Base-by-base conservation (phyloP, 805 yeast species). In the Diddensiella caesifluorescens region DNA sequence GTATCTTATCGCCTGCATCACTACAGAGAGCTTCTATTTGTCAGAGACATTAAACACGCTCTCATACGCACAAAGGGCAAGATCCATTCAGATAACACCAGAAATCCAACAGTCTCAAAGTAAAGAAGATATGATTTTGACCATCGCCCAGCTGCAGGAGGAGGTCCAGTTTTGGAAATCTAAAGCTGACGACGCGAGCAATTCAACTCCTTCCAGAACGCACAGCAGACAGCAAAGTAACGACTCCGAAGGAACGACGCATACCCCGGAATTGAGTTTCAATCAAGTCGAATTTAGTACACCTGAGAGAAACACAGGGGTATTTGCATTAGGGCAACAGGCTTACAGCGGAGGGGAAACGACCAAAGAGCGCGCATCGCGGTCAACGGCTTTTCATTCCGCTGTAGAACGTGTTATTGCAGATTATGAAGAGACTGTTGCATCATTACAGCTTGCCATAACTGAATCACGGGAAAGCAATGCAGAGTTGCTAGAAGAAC, bases 1-100 rank as follows among this genome's bases (percentile, higher is more conserved):
- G 0, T 84, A 82, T 5, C 82, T 87, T 88, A 82, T 87, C 48
- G 95, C 86, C 2, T 86, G 95, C 60, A 73, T 86, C 21, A 12
- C 58, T 7, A 35, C 87, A 9, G 55, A 49, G 13, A 34, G 42
- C 2, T 18, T 36, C 3, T 51, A 41, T 35, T 39, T 45, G 23
- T 42, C 56, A 1, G 56, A 54, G 28, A 49, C 56, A 2, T 10
- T 54, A 15, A 44, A 42, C 32, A 52, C 58, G 5, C 40, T 50
- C n/a, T 25, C 52, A 3, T 54, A 51, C 31, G 47, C 56, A 12
- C 55, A 52, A 16, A 19, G 57, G 22, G 55, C 56, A 13, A 32
- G 55, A 22, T 33, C 53, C 12, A 53, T 52, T 18, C 55, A 54
- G 40, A 39, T 46, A 20, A 38, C 50, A n/a, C 56, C 56, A 2